Conservation (phyloP, 495 filamentous ascomycete genomes). For the Penicillium bialowiezense region DNA sequence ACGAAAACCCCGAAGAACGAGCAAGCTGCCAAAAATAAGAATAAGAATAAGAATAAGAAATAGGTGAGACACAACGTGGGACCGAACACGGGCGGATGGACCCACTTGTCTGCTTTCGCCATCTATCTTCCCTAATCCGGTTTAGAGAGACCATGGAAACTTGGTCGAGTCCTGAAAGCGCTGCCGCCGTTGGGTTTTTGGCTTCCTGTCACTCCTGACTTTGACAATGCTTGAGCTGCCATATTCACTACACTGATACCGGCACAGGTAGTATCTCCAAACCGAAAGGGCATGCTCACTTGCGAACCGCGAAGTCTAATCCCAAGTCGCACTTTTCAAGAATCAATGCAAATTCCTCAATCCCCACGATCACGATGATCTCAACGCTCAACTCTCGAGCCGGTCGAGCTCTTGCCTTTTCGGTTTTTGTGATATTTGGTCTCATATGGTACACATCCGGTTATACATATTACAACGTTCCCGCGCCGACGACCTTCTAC, state of each 20-base stretch:
- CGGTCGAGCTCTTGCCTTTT: neutral
- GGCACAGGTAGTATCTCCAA: too few relatives aligned
- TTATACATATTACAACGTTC: neutral
- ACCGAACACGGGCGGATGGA: neutral
- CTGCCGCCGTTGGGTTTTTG: too few relatives aligned
- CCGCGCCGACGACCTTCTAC: neutral
- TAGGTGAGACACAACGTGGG: neutral
- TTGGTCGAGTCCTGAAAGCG: too few relatives aligned
- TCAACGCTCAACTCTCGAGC: slow-evolving; percentile 1
- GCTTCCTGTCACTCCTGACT: too few relatives aligned
- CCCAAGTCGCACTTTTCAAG: too few relatives aligned
- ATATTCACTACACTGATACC: too few relatives aligned
- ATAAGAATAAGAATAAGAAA: neutral
- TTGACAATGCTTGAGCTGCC: too few relatives aligned
- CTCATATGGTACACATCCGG: neutral
- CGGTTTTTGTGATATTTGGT: neutral
- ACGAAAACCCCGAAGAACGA: too few relatives aligned
- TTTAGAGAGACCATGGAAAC: neutral
- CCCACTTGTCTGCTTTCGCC: neutral
- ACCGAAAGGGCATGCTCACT: too few relatives aligned
- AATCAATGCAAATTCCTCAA: too few relatives aligned
- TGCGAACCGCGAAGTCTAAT: too few relatives aligned
- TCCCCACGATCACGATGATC: neutral
- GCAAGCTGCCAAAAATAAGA: too few relatives aligned
- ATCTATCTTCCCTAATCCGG: neutral